phyloP scores from a whole-genome alignment of 768 basidiomycete genomes.

The Suillus subaureus region DNA sequence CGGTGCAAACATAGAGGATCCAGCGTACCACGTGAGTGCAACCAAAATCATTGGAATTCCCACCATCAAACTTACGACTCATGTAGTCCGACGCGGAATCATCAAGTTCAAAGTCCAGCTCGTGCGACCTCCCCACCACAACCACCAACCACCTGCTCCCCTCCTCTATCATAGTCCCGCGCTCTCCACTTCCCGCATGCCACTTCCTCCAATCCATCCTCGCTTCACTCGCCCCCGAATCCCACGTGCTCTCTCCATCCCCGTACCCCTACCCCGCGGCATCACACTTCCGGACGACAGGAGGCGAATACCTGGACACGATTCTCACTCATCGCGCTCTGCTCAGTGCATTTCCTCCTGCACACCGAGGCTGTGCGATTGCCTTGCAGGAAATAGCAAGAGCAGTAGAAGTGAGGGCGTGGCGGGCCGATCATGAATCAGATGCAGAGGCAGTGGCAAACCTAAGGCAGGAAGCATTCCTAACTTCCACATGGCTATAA shows the following conservation, averaged over 20 bases:
- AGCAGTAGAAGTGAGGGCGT: slow-evolving; percentile 61
- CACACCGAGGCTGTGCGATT: slow-evolving; percentile 63
- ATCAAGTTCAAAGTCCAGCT: slow-evolving; percentile 47
- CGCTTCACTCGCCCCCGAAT: slow-evolving; percentile 50
- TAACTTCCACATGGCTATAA: slow-evolving; percentile 38
- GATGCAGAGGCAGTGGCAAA: slow-evolving; percentile 71
- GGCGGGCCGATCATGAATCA: slow-evolving; percentile 71
- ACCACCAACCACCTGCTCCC: slow-evolving; percentile 18
- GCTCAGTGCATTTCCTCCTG: slow-evolving; percentile 59
- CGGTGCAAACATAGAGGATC: slow-evolving; percentile 49
- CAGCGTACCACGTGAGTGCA: slow-evolving; percentile 42
- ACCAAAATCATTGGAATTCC: neutral
- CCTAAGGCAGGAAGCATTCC: slow-evolving; percentile 70
- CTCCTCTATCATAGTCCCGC: slow-evolving; percentile 16
- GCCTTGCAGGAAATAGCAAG: slow-evolving; percentile 68
- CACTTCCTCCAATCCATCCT: slow-evolving; percentile 63
- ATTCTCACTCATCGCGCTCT: slow-evolving; percentile 80
- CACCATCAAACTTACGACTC: neutral
- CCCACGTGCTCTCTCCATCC: slow-evolving; percentile 34
- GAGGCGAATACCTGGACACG: slow-evolving; percentile 76
- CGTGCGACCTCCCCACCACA: slow-evolving; percentile 26
- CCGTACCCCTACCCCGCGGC: slow-evolving; percentile 35
- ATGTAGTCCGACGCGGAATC: slow-evolving; percentile 48
- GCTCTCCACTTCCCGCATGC: slow-evolving; percentile 49
- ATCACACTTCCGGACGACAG: slow-evolving; percentile 51